These are phyloP conservation scores for Eucalyptus cloeziana DNA, from an alignment of 345 rosid species.

Conservation along the genomic window DNA sequence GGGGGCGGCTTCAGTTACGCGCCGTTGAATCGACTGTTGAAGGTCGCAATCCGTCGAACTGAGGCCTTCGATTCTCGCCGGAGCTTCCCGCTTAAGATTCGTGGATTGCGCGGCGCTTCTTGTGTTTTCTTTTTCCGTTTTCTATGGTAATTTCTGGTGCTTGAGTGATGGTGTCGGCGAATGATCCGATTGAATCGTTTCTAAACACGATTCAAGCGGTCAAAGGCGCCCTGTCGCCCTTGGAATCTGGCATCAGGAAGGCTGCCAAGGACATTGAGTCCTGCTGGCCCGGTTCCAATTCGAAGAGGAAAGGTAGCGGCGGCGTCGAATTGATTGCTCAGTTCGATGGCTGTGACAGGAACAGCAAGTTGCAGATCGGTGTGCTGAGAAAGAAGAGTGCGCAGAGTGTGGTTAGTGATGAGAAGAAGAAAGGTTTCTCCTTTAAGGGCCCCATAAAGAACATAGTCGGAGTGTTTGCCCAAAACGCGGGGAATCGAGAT, in stretches of 20 bases:
- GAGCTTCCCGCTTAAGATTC: too few species aligned
- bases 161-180: conserved; percentile 50
- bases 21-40: neutral
- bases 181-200: conserved; percentile 55
- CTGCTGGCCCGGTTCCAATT: conserved; percentile 25
- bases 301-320: conserved; percentile 16
- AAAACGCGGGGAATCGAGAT: conserved; percentile 23
- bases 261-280: conserved; percentile 62
- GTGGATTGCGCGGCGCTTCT: neutral
- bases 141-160: neutral
- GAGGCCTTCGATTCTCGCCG: neutral
- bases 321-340: conserved; percentile 10
- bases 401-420: conserved; percentile 24
- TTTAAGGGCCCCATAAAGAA: conserved; percentile 46
- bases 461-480: conserved; percentile 32
- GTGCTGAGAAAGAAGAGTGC: conserved; percentile 1
- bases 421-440: conserved; percentile 43
- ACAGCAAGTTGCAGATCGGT: neutral
- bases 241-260: conserved; percentile 50
- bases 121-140: neutral
- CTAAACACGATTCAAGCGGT: conserved; percentile 64
- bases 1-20: neutral
- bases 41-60: neutral
- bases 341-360: conserved; percentile 18
- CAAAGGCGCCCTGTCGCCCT: conserved; percentile 47